Evolutionary conservation across 495 filamentous ascomycete genomes (phyloP).

Genomic region (Aspergillus campestris): DNA sequence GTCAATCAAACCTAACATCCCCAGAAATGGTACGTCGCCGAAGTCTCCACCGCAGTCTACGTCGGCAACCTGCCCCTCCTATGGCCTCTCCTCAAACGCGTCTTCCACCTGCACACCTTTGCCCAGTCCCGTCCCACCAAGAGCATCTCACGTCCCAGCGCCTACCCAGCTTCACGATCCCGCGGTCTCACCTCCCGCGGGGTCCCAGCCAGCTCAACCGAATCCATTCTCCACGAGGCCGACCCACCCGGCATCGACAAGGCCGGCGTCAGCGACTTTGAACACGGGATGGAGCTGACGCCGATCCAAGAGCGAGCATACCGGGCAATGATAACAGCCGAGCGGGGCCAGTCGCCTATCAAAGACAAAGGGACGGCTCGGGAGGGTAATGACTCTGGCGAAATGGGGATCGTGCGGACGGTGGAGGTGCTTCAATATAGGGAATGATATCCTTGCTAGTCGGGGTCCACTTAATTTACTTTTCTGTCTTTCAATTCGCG

Average conservation of each 20-base stretch:
- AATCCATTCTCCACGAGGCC: no score
- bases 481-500: neutral
- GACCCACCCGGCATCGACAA: no score
- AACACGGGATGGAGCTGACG: no score
- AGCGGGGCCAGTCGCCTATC: no score
- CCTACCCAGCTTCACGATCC: no score
- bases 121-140: neutral
- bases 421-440: neutral
- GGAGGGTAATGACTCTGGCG: no score
- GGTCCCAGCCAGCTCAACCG: no score
- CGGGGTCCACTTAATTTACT: neutral
- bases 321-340: no score
- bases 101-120: constrained; percentile 19
- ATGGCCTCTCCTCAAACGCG: constrained; percentile 39
- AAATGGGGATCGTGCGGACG: neutral
- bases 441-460: neutral
- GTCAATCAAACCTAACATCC: neutral
- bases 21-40: constrained; percentile 43
- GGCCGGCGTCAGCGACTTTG: no score
- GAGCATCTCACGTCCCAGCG: neutral
- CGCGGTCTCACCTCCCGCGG: no score
- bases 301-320: no score
- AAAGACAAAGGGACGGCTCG: no score
- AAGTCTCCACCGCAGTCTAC: constrained; percentile 43
- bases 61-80: constrained; percentile 46